Conservation (phyloP, 768 basidiomycete genomes). For the Boletus barrowsii region DNA sequence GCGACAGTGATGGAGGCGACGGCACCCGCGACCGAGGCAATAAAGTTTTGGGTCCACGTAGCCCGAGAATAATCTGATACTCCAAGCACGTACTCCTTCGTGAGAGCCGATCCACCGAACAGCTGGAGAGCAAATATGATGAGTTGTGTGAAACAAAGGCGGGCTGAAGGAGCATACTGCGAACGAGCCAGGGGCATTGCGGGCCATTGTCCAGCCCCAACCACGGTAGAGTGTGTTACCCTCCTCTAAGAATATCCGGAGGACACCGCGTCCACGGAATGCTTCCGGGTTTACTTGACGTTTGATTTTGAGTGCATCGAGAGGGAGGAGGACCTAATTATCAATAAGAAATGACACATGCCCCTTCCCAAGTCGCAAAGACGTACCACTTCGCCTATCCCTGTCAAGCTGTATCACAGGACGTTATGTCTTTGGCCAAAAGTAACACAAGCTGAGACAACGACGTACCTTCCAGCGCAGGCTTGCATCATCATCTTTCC, state of each 20-base stretch:
- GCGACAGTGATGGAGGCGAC: conserved; percentile 95
- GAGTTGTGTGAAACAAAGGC: neutral
- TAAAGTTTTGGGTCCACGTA: conserved; percentile 97
- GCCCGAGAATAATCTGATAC: conserved; percentile 88
- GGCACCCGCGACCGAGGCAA: conserved; percentile 91
- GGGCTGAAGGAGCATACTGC: conserved; percentile 57
- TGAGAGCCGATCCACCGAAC: conserved; percentile 92
- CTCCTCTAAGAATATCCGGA: conserved; percentile 90
- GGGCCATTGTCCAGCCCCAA: conserved; percentile 98
- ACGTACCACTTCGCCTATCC: conserved; percentile 91
- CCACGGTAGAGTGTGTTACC: conserved; percentile 91
- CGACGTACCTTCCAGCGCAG: conserved; percentile 78
- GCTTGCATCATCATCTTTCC: conserved; percentile 97
- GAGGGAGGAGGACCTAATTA: conserved; percentile 79
- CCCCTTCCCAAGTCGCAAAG: neutral
- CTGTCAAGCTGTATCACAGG: conserved; percentile 49
- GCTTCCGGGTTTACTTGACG: conserved; percentile 98
- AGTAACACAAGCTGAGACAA: neutral
- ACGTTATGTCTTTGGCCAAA: neutral
- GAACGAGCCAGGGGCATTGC: conserved; percentile 94
- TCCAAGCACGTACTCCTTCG: conserved; percentile 91
- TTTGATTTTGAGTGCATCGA: conserved; percentile 98
- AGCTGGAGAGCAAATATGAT: conserved; percentile 51
- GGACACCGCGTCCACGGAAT: conserved; percentile 88
- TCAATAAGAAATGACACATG: neutral